phyloP scores from a whole-genome alignment of 169 alveolate species.

The Cyclospora cayetanensis region DNA sequence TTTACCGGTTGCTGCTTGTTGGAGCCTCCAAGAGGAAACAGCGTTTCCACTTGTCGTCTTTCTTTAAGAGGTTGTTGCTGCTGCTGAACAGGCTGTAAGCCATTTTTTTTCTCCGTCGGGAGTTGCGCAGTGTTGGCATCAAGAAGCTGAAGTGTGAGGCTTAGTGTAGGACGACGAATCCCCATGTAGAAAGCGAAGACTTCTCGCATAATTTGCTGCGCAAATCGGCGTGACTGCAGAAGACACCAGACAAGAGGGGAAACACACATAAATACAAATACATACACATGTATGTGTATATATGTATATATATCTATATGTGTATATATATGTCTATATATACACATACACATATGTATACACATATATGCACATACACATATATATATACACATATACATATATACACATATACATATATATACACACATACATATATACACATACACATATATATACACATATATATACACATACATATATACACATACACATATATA shows the following conservation, averaged over 20 bases:
- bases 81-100: background rate
- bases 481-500: background rate
- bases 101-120: background rate
- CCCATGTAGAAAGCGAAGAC: background rate
- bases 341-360: background rate
- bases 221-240: constrained; percentile 8
- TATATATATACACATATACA: background rate
- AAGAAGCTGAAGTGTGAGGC: background rate
- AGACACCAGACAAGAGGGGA: background rate
- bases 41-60: background rate
- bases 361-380: background rate
- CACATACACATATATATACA: background rate
- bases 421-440: background rate
- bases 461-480: too few species aligned
- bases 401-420: background rate
- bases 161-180: background rate
- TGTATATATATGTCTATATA: too few species aligned
- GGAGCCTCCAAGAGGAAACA: background rate
- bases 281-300: background rate
- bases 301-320: background rate
- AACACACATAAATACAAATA: background rate
- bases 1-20: background rate
- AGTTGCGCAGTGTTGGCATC: background rate
- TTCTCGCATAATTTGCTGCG: constrained; percentile 49
- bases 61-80: background rate